These are phyloP conservation scores for Penicillium sp. DNA, from an alignment of 2,329 filamentous ascomycete genomes.

Conservation along the genomic window DNA sequence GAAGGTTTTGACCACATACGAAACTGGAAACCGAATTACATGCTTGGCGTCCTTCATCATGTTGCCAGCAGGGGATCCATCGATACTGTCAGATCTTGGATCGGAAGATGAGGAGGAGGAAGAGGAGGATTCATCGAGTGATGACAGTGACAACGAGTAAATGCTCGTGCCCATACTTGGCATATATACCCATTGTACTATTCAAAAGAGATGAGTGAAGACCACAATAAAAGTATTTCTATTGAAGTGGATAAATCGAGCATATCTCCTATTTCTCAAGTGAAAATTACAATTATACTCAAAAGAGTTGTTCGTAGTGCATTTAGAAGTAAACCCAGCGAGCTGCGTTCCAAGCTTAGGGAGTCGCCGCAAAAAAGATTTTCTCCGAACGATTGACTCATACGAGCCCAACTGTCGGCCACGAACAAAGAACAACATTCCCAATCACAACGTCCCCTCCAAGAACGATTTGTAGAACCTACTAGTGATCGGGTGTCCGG, in stretches of 20 bases:
- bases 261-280: too few species aligned
- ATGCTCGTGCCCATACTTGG: conserved; percentile 10
- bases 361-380: background rate
- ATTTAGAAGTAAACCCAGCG: too few species aligned
- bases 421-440: too few species aligned
- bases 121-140: conserved; percentile 29
- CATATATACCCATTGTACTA: conserved; percentile 27
- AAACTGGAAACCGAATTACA: conserved; percentile 84
- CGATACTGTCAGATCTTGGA: conserved; percentile 60
- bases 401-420: background rate
- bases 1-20: conserved; percentile 69
- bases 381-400: conserved; percentile 4
- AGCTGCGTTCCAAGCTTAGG: too few species aligned
- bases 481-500: too few species aligned
- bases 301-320: too few species aligned
- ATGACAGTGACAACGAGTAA: conserved; percentile 31
- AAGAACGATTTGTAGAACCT: too few species aligned
- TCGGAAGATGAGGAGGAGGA: conserved; percentile 44
- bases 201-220: too few species aligned
- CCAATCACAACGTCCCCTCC: too few species aligned
- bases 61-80: conserved; percentile 57
- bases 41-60: conserved; percentile 85
- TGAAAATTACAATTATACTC: too few species aligned
- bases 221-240: too few species aligned
- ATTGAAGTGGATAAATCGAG: too few species aligned